Evolutionary conservation across 1,284 basidiomycete species (phyloP), one percentile per base, ranked within the genome.

Genomic region (Ustilago crameri): DNA sequence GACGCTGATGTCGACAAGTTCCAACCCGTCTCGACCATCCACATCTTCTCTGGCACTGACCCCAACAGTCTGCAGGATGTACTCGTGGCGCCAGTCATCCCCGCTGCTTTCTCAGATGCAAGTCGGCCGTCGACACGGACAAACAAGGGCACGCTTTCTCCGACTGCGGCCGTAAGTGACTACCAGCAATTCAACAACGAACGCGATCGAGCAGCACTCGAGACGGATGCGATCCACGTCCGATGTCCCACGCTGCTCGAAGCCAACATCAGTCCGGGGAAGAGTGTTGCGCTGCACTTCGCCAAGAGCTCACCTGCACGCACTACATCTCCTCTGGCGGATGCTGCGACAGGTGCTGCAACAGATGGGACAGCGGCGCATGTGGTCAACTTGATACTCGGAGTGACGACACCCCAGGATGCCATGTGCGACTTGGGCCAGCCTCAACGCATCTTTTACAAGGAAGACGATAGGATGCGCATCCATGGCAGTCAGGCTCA

Each of bases 391-490:
- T 56, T 74, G 14, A 2, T 60, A 15, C 58, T 74, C 2, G 72
- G 72, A 12, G 12, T 50, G 7, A 74, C 67, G 3, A 74, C 72
- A 3, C 62, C 72, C 14, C 72, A 74, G 32, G 72, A 74, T 38
- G 72, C 67, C 5, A 27, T 70, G 15, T 70, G 59, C 46, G 63
- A 70, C 7, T 47, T 74, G 1, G 72, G 72, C 14, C 46, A 55
- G 17, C 72, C 72, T 2, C 72, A 74, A 40, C 62, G 67, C 30
- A 51, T 70, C 27, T 74, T 70, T 30, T 66, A 74, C 53, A 74
- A 74, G 35, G 72, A 70, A 27, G 72, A 71, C 46, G 72, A 71
- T 23, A 35, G 72, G 8, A 57, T 74, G 63, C 51, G 72, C 18
- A 74, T 74, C 34, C 72, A 74, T 37, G 64, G 56, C 42, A 30